Evolutionary conservation across 768 basidiomycete genomes (phyloP).

Genomic region (Russula virescens): DNA sequence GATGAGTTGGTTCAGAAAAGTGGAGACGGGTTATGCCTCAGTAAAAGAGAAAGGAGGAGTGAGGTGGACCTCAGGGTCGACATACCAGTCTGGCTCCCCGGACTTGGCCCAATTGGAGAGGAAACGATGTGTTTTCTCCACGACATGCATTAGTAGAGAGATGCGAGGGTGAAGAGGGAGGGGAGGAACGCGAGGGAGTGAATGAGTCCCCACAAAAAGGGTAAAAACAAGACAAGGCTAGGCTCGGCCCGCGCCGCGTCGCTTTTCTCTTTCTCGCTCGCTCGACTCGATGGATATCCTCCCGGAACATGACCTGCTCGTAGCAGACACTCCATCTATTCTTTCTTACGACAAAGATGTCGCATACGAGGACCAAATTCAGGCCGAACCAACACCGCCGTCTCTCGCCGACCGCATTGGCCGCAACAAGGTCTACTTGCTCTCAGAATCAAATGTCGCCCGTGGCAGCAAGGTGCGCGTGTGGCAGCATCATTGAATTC

Average conservation of each 20-base stretch:
- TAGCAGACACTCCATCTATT: constrained; percentile 13
- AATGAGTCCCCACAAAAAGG: background rate
- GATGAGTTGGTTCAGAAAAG: no score
- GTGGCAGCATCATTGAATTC: constrained; percentile 36
- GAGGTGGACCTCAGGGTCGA: background rate
- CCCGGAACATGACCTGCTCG: constrained; percentile 16
- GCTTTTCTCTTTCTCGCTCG: background rate
- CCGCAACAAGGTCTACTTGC: constrained; percentile 67
- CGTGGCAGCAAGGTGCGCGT: constrained; percentile 69
- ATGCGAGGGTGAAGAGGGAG: background rate
- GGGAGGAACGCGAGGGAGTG: background rate
- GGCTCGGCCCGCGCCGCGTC: background rate
- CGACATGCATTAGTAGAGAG: constrained; percentile 16
- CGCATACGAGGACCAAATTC: constrained; percentile 53
- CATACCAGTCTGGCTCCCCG: constrained; percentile 23
- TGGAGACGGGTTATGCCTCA: no score
- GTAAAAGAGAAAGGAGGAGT: background rate
- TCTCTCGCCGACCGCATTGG: constrained; percentile 64
- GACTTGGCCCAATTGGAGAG: constrained; percentile 21
- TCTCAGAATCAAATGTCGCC: constrained; percentile 58
- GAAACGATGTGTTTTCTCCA: constrained; percentile 13
- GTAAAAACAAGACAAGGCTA: background rate
- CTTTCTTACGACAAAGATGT: constrained; percentile 53
- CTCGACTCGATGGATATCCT: constrained; percentile 29
- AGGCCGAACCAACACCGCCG: constrained; percentile 30